These are phyloP conservation scores for Pseudohyphozyma bogoriensis DNA, from an alignment of 768 basidiomycete species.

Conservation along the genomic window DNA sequence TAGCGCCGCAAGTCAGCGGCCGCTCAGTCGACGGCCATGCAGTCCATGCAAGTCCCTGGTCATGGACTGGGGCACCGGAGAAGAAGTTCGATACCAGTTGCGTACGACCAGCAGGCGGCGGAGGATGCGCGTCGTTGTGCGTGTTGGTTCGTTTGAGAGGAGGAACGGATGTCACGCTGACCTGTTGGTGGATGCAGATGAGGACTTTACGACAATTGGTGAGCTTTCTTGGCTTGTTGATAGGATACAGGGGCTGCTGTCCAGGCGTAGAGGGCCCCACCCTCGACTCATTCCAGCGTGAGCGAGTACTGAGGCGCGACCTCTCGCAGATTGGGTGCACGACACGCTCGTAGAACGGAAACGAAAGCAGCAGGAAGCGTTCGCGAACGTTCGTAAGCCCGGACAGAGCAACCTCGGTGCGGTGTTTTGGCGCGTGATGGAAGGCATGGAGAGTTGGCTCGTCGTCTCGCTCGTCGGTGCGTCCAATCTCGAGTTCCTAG, in stretches of 20 bases:
- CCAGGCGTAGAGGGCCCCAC: too few relatives aligned
- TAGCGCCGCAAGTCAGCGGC: too few relatives aligned
- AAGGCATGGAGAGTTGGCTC: conserved; percentile 81
- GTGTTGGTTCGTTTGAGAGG: background rate
- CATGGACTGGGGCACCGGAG: too few relatives aligned
- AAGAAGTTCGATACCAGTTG: too few relatives aligned
- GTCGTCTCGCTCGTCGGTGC: conserved; percentile 79
- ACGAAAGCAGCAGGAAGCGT: conserved; percentile 53
- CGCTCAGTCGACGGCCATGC: too few relatives aligned
- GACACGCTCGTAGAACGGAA: conserved; percentile 84
- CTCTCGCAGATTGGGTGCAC: conserved; percentile 78
- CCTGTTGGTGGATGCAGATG: conserved; percentile 4
- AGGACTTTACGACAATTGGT: conserved; percentile 25
- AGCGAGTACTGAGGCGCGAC: background rate
- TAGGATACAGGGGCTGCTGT: too few relatives aligned
- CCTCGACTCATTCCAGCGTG: background rate
- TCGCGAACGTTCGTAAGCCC: conserved; percentile 29
- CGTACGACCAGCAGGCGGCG: background rate
- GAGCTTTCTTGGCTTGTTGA: too few relatives aligned
- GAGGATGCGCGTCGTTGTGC: conserved; percentile 20
- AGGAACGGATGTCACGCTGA: background rate
- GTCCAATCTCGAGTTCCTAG: conserved; percentile 36
- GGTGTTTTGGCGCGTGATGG: conserved; percentile 50
- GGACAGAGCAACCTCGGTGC: conserved; percentile 51
- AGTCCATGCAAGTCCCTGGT: too few relatives aligned